Evolutionary conservation across 73 alveolate genomes (phyloP).

Genomic region (Uronychia setigera): DNA sequence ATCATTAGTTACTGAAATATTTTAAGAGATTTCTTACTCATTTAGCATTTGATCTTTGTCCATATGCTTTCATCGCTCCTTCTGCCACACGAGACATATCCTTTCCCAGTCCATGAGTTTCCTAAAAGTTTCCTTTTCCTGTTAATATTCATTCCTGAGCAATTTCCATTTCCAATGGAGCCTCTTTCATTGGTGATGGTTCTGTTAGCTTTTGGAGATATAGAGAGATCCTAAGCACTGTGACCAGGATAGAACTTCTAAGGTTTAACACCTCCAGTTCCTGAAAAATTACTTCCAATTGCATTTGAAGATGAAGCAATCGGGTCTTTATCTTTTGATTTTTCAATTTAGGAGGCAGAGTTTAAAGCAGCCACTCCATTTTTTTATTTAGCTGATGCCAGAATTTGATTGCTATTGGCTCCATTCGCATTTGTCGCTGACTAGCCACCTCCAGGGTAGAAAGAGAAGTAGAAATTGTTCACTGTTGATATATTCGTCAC

Average conservation of each 20-base stretch:
- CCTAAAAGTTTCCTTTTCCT: background rate
- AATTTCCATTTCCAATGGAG: background rate
- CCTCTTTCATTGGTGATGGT: background rate
- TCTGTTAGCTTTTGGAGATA: too few species aligned
- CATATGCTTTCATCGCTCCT: background rate
- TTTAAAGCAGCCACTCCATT: too few species aligned
- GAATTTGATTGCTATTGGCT: background rate
- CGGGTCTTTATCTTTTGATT: too few species aligned
- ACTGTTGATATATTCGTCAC: too few species aligned
- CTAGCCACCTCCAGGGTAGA: too few species aligned
- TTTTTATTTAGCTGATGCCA: too few species aligned
- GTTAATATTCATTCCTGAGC: background rate
- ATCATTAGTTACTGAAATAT: background rate
- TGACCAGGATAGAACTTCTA: conserved; percentile 1
- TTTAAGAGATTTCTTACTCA: background rate
- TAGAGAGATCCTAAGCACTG: background rate
- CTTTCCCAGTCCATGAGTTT: background rate
- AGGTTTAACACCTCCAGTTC: too few species aligned
- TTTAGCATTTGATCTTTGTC: background rate
- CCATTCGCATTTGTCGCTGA: too few species aligned
- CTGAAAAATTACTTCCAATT: too few species aligned
- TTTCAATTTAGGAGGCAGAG: too few species aligned
- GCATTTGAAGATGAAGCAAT: too few species aligned
- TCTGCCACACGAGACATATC: background rate
- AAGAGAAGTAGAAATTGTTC: too few species aligned